Percentiles rank a stretch among this genome's conserved stretches.
Conservation (phyloP, 306 rosid genomes). For the Lathyrus tuberosus region DNA sequence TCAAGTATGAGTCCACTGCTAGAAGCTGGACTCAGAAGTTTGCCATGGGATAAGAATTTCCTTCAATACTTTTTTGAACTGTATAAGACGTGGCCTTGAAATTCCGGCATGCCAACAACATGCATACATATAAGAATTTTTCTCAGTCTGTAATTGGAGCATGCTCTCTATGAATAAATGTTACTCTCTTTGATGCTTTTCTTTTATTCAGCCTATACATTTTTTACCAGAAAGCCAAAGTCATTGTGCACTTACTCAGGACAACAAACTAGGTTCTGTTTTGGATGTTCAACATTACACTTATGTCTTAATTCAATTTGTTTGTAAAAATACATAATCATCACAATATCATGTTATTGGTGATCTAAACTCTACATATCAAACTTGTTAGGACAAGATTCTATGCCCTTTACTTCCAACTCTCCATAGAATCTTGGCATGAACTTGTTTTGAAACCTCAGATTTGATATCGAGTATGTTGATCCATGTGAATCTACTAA, state of each 20-base stretch:
- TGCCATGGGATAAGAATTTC: conserved; percentile 66
- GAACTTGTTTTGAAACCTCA: no score
- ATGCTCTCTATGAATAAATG: conserved; percentile 42
- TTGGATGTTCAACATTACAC: neutral
- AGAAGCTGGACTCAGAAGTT: conserved; percentile 93
- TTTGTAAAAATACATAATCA: neutral
- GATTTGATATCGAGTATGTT: no score
- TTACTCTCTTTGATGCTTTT: conserved; percentile 29
- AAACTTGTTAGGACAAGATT: neutral
- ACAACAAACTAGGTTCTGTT: neutral
- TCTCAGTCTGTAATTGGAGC: conserved; percentile 47
- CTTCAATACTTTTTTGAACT: conserved; percentile 22
- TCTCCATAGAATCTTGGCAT: neutral
- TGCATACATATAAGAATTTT: conserved; percentile 40
- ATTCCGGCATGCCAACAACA: conserved; percentile 21
- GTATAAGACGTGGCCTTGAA: conserved; percentile 36
- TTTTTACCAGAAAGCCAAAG: no score
- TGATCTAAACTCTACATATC: neutral
- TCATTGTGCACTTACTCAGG: no score
- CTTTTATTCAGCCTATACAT: no score
- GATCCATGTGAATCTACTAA: no score
- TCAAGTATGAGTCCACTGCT: conserved; percentile 78
- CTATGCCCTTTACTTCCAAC: neutral
- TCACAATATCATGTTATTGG: neutral
- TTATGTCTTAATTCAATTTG: neutral